Base-by-base conservation (phyloP, 2,329 filamentous ascomycete species). In the Aureobasidium lini region DNA sequence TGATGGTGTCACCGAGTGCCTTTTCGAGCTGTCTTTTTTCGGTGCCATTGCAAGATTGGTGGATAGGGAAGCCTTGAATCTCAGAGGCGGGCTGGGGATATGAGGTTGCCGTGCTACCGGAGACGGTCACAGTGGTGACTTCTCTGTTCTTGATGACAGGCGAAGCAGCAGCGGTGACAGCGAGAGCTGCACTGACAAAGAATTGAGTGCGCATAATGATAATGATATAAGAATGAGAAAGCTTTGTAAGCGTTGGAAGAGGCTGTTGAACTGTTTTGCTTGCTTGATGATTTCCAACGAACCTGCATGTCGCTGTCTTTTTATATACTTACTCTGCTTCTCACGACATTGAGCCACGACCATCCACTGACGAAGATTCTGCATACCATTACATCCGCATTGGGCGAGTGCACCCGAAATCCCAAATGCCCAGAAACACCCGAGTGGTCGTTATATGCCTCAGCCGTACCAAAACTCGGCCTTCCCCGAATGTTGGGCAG, bases 11-110 rank as follows among this genome's bases (percentile, higher is more conserved):
- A 16, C 79, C 73, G 0, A 89, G 75, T 6, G 78, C 86, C 15
- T 72, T 71, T 39, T 75, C 71, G 44, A 89, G 76, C 68, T 86
- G 82, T 7, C 70, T 71, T 43, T 74, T 76, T 65, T 87, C 77
- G 1, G 84, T 87, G 50, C 75, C 71, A 66, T 89, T 88, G 74
- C 86, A 89, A 28, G 84, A 87, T 36, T 76, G 69, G 70, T 88
- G 86, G 67, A 88, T 86, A 13, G 74, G 72, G 64, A 62, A 62
- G 34, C 59, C 61, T 48, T 54, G 42, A 16, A 60, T 31, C 8
- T 39, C 40, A 40, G 1, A 16, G 16, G 48, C 48, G 15, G 48
- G 57, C 10, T 60, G 57, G 10, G 57, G 57, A 23, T 60, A 60
- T 1, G 57, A 29, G 8, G 57, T 60, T 39, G 57, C 48, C 2